Evolutionary conservation across 139 green algal genomes (phyloP).

Genomic region (Edaphochlamys debaryana): DNA sequence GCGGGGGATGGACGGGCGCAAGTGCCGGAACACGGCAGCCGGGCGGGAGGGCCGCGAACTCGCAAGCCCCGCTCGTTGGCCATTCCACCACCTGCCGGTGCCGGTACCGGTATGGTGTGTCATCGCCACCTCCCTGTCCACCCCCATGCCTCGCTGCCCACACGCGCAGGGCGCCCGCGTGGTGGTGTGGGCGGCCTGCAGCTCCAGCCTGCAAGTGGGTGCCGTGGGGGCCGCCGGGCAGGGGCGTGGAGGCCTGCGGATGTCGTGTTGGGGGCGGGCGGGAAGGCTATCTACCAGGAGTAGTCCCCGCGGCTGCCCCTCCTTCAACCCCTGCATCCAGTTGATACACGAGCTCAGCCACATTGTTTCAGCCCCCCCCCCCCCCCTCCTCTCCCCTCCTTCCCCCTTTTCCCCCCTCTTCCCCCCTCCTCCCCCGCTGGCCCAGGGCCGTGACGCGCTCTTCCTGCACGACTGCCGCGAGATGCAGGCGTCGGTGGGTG

Average conservation of each 20-base stretch:
- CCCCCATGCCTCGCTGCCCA: not conserved
- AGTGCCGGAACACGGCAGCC: too few species aligned
- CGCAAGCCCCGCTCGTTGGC: not conserved
- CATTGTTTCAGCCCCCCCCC: too few species aligned
- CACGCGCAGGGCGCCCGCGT: conserved; percentile 50
- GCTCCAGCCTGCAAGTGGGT: not conserved
- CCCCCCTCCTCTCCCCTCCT: not conserved
- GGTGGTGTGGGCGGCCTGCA: conserved; percentile 29
- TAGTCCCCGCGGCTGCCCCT: not conserved
- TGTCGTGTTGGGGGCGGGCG: not conserved
- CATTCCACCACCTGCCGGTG: not conserved
- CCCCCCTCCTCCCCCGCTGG: not conserved
- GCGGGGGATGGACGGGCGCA: too few species aligned
- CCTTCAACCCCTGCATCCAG: not conserved
- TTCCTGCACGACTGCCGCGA: conserved; percentile 41
- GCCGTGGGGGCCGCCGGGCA: not conserved
- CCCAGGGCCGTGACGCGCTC: not conserved
- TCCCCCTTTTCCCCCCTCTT: not conserved
- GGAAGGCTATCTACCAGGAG: not conserved
- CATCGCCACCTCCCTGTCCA: not conserved
- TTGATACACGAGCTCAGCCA: too few species aligned
- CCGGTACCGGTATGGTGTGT: not conserved
- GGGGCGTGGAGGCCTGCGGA: too few species aligned
- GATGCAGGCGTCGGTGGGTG: not conserved
- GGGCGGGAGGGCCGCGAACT: too few species aligned